A percentile compares a stretch with the other conserved stretches of the same genome.
Conservation (phyloP, 2,329 filamentous ascomycete genomes). For the Xylariales sp. region DNA sequence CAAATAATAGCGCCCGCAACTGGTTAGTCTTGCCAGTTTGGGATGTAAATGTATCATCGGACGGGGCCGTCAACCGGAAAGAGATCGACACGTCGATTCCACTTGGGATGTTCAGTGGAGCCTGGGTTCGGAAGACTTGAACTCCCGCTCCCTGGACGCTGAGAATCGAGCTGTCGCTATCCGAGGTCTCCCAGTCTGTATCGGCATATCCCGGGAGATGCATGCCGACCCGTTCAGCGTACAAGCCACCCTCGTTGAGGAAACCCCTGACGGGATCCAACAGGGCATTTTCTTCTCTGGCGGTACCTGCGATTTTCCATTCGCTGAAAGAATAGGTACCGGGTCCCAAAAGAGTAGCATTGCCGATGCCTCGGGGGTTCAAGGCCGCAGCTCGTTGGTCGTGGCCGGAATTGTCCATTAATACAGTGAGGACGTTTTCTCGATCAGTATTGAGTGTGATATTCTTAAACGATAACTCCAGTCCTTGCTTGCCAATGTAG, state of each 20-base stretch:
- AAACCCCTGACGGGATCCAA: constrained; percentile 67
- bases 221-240: constrained; percentile 68
- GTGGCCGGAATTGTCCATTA: constrained; percentile 71
- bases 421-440: constrained; percentile 63
- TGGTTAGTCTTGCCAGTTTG: constrained; percentile 49
- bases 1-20: constrained; percentile 65
- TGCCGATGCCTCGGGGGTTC: constrained; percentile 63
- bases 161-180: constrained; percentile 47
- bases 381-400: constrained; percentile 62
- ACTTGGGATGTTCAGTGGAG: constrained; percentile 62
- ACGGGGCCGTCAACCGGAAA: constrained; percentile 62
- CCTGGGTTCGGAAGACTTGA: constrained; percentile 64
- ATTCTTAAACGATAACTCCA: constrained; percentile 63
- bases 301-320: constrained; percentile 70
- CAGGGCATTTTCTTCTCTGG: constrained; percentile 58
- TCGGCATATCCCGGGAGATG: constrained; percentile 68
- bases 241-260: constrained; percentile 68
- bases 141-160: constrained; percentile 64
- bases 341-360: constrained; percentile 61
- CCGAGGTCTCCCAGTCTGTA: constrained; percentile 49
- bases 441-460: constrained; percentile 55
- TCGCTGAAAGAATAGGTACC: constrained; percentile 57
- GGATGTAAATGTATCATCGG: constrained; percentile 32
- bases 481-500: constrained; percentile 51
- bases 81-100: constrained; percentile 67